Evolutionary conservation across 345 rosid species (phyloP), one percentile per base, ranked within the genome.

Genomic region (Microthlaspi erraticum): DNA sequence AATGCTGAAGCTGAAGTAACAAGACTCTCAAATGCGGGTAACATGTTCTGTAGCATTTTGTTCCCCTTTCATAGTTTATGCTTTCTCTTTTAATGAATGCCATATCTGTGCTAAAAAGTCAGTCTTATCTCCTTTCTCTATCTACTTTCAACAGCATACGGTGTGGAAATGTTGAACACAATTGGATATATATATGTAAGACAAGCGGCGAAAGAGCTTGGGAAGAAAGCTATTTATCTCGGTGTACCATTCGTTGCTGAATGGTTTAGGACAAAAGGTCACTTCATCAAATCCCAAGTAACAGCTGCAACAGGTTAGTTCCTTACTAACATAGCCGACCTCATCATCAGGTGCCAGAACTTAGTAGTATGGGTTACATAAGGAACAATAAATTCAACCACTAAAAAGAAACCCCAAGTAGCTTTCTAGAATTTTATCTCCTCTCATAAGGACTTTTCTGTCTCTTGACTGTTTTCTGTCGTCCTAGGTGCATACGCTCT

Each of bases 211-310:
- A 91, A 87, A 82, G 99, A 94, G 81, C 97, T 94, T 42, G 97
- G 99, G 52, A 93, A 90, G 78, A 90, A 93, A 77, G 92, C 88
- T 1, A 86, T 82, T 19, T 86, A 84, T 74, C 80, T 93, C 34
- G 97, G 97, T 64, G 86, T 90, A 70, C 99, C 99, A 17, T 94
- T 94, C 17, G 46, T 93, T 61, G 98, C 98, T 9, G 98, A 93
- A 79, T 93, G 98, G 98, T 90, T 93, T 77, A 88, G 98, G 81
- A 89, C 87, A 80, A 90, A 93, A 79, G 98, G 97, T 43, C 98
- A 93, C 61, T 84, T 77, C 67, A 87, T 90, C 66, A 94, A 94
- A 81, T 94, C 99, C 74, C 97, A 89, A 87, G 96, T 94, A 42
- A 94, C 97, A 55, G 99, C 99, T 49, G 95, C 97, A 37, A 91